phyloP scores from a whole-genome alignment of 2,329 filamentous ascomycete genomes.

The Nemania sp. region DNA sequence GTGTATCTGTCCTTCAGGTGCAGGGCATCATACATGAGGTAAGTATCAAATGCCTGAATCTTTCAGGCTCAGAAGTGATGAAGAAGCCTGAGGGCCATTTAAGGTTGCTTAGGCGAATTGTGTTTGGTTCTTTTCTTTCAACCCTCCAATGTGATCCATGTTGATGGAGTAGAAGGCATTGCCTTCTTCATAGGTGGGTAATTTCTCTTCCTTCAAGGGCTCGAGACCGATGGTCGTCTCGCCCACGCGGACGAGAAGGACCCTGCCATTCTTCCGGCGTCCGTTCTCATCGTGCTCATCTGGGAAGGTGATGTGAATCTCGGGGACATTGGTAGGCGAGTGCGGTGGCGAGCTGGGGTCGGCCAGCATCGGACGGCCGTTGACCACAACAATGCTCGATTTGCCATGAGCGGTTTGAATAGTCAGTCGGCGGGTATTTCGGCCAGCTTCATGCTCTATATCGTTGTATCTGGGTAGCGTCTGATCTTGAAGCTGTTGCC shows the following conservation, averaged over 20 bases:
- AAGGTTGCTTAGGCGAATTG: constrained; percentile 36
- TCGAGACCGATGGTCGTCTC: constrained; percentile 87
- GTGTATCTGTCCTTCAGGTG: constrained; percentile 8
- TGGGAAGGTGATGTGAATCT: constrained; percentile 98
- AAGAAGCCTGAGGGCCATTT: background rate
- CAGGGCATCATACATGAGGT: constrained; percentile 4
- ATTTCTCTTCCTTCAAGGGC: constrained; percentile 76
- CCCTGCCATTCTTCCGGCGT: constrained; percentile 79
- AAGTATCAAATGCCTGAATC: constrained; percentile 10
- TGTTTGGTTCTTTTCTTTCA: constrained; percentile 80
- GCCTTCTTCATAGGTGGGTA: constrained; percentile 87
- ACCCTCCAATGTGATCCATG: constrained; percentile 88
- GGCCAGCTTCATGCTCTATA: constrained; percentile 51
- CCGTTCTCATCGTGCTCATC: constrained; percentile 89
- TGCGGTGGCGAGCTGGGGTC: constrained; percentile 75
- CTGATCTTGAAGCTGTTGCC: constrained; percentile 52
- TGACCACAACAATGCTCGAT: constrained; percentile 75
- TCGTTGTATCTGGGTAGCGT: constrained; percentile 73
- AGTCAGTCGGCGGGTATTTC: constrained; percentile 59
- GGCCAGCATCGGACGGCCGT: constrained; percentile 72
- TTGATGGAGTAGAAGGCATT: constrained; percentile 90
- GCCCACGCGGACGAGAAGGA: constrained; percentile 88
- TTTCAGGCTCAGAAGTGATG: background rate
- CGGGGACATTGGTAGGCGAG: constrained; percentile 81
- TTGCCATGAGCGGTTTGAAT: constrained; percentile 61